These are phyloP conservation scores for Diaporthe eres DNA, from an alignment of 2,329 filamentous ascomycete genomes.

Conservation along the genomic window DNA sequence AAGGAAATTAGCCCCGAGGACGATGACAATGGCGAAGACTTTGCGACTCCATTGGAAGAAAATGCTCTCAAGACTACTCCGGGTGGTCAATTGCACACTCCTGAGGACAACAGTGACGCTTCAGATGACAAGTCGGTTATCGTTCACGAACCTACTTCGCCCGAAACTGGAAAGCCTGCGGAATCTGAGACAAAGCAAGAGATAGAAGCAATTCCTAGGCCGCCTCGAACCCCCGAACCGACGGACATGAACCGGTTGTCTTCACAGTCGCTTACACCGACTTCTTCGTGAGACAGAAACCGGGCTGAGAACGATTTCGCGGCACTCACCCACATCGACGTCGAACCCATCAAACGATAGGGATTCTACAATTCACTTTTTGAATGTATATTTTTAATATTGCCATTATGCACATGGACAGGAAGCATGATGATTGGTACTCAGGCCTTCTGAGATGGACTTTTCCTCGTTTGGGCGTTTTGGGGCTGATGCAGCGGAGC, in stretches of 20 bases:
- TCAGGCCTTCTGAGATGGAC: slow-evolving; percentile 13
- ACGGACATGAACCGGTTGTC: slow-evolving; percentile 39
- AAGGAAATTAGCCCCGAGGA: neutral
- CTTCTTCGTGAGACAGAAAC: slow-evolving; percentile 28
- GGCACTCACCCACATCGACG: neutral
- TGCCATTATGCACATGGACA: slow-evolving; percentile 31
- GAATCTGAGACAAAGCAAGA: neutral
- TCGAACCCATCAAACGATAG: neutral
- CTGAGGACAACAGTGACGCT: neutral
- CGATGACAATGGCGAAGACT: slow-evolving; percentile 33
- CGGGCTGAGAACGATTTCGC: slow-evolving; percentile 8
- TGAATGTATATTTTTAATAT: slow-evolving; percentile 41
- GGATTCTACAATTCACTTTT: slow-evolving; percentile 23
- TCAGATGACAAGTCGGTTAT: slow-evolving; percentile 20
- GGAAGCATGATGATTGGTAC: slow-evolving; percentile 22
- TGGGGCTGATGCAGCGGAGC: slow-evolving; percentile 7
- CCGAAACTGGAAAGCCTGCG: neutral
- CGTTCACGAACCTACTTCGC: neutral
- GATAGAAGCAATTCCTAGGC: slow-evolving; percentile 19
- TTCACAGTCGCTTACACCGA: slow-evolving; percentile 40
- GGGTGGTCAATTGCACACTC: neutral
- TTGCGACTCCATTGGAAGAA: slow-evolving; percentile 35
- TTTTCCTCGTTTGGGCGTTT: slow-evolving; percentile 28
- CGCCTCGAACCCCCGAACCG: slow-evolving; percentile 38
- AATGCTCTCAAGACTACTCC: neutral